Evolutionary conservation across 306 rosid species (phyloP).

Genomic region (Glycyrrhiza uralensis): DNA sequence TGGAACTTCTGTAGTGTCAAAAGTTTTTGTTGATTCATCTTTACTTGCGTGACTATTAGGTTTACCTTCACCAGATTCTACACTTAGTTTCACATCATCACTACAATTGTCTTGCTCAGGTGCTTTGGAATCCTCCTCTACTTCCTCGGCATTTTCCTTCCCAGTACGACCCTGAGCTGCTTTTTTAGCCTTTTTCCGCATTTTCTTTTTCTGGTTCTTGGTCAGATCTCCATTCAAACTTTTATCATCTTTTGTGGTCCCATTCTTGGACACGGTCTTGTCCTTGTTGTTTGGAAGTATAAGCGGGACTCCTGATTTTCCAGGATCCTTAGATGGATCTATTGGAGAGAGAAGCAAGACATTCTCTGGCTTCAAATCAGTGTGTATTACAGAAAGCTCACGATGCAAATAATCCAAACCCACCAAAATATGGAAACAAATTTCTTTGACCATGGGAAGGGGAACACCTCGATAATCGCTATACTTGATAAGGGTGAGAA

Average conservation of each 20-base stretch:
- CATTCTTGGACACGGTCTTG: constrained; percentile 48
- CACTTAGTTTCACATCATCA: constrained; percentile 41
- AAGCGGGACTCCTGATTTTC: constrained; percentile 62
- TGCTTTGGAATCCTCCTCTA: constrained; percentile 50
- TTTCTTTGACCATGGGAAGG: constrained; percentile 78
- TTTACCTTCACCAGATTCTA: constrained; percentile 39
- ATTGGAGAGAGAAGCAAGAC: constrained; percentile 79
- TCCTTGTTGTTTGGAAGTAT: constrained; percentile 56
- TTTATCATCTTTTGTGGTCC: constrained; percentile 41
- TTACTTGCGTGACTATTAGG: constrained; percentile 35
- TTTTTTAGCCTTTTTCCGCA: constrained; percentile 78
- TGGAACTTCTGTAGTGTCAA: constrained; percentile 39
- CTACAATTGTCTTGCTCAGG: constrained; percentile 44
- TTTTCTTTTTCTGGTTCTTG: constrained; percentile 76
- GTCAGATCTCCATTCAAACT: constrained; percentile 64
- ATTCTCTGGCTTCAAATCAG: constrained; percentile 97
- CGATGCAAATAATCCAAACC: constrained; percentile 97
- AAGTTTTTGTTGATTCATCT: constrained; percentile 41
- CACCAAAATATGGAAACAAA: constrained; percentile 77
- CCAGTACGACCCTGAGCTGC: constrained; percentile 60
- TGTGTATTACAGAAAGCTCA: constrained; percentile 86
- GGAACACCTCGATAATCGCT: constrained; percentile 83
- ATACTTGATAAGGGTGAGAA: constrained; percentile 86
- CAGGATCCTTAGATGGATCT: constrained; percentile 84
- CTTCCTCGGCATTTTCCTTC: constrained; percentile 53